Base-by-base conservation (phyloP, 1,284 basidiomycete species). In the Porodaedalea pini region DNA sequence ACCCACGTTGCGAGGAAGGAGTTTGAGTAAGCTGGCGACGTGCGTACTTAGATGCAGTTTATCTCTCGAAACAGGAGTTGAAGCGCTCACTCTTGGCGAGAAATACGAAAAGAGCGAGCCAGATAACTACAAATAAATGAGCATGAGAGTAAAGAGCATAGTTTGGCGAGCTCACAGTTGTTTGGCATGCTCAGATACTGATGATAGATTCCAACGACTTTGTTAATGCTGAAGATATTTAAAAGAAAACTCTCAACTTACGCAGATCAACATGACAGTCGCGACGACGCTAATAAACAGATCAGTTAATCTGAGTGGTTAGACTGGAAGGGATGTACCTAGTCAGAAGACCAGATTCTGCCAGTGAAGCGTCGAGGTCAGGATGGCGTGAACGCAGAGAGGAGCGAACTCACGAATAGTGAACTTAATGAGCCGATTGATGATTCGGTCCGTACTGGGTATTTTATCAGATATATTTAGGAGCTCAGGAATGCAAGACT, bases 141-240 rank as follows among this genome's bases (percentile, higher is more conserved):
- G 37, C 15, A 52, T 17, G 13, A 27, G 31, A 23, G 51, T 15
- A 13, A 40, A 17, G 1, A 40, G 17, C 15, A 40, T n/a, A n/a
- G n/a, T n/a, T n/a, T n/a, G n/a, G n/a, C n/a, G n/a, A 8, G 17
- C 51, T 31, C 25, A 52, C 51, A 52, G 36, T 52, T 52, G 19
- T 52, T 19, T 10, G 51, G 51, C 51, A 52, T 52, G 8, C 8
- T 15, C 2, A 52, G 37, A 19, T 40, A 52, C 51, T 52, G 1
- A n/a, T 8, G 17, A 23, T 10, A 39, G 21, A 39, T 1, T 13
- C 21, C n/a, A n/a, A n/a, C n/a, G 29, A 27, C n/a, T 48, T 48
- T 29, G 36, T 40, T 3, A 48, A 2, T 15, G 1, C 2, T 4
- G 45, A 29, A 19, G 45, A 7, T 5, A 10, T 10, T 37, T 10